A percentile compares a stretch with the other conserved stretches of the same genome.
Conservation (phyloP, 1,139 yeast genomes). For the Debaryomyces singareniensis region DNA sequence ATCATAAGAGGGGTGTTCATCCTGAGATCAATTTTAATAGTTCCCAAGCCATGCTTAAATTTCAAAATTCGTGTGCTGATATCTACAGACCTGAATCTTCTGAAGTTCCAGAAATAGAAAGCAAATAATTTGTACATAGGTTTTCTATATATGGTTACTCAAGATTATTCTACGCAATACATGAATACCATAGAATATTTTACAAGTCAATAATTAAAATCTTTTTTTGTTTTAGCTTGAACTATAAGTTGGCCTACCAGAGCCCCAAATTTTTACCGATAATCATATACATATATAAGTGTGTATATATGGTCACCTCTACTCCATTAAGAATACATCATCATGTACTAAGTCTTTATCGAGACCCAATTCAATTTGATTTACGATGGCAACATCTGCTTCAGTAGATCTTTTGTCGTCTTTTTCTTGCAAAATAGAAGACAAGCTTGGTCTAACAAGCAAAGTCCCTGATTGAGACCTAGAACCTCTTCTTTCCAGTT, state of each 20-base stretch:
- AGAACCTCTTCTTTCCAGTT: slow-evolving; percentile 59
- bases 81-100: slow-evolving; percentile 18
- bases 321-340: slow-evolving; percentile 34
- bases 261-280: no score
- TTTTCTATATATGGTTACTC: no score
- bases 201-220: no score
- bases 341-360: slow-evolving; percentile 10
- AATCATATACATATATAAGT: no score
- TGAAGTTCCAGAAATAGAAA: no score
- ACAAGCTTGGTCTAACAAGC: slow-evolving; percentile 28
- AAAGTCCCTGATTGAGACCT: slow-evolving; percentile 46
- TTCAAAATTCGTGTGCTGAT: slow-evolving; percentile 22
- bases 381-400: not conserved
- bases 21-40: slow-evolving; percentile 22
- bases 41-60: slow-evolving; percentile 19
- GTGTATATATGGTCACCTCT: no score
- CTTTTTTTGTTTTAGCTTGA: no score
- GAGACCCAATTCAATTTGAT: not conserved
- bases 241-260: no score
- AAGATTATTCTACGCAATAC: no score
- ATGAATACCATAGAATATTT: no score
- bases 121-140: no score
- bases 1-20: slow-evolving; percentile 29
- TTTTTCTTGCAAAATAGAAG: slow-evolving; percentile 5
- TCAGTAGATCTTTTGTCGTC: slow-evolving; percentile 5